Evolutionary conservation across 768 basidiomycete species (phyloP).

Genomic region (Mycena leptocephala): DNA sequence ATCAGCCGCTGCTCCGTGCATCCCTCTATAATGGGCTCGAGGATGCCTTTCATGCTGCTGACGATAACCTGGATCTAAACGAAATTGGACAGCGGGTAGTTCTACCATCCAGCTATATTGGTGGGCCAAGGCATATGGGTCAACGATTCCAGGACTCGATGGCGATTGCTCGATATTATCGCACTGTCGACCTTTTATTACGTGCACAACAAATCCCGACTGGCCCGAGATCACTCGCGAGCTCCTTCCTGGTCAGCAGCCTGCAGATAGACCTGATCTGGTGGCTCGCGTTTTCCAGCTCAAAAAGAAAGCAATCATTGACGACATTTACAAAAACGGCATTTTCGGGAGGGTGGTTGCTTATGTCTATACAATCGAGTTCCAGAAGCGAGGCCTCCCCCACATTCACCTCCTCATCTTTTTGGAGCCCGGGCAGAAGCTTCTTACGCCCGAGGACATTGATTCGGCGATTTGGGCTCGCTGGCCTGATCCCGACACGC

Average conservation of each 20-base stretch:
- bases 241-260: conserved; percentile 24
- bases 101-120: neutral
- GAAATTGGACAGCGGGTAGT: neutral
- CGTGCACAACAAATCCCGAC: conserved; percentile 48
- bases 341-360: conserved; percentile 4
- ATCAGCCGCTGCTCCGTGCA: neutral
- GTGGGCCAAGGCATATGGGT: neutral
- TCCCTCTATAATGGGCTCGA: neutral
- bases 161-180: neutral
- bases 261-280: conserved; percentile 41
- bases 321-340: conserved; percentile 18
- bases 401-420: conserved; percentile 62
- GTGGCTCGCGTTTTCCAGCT: conserved; percentile 42
- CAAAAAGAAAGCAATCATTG: conserved; percentile 15
- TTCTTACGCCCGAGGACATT: conserved; percentile 42
- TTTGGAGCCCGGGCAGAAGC: conserved; percentile 36
- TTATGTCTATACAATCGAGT: conserved; percentile 60
- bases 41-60: neutral
- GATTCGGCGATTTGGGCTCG: conserved; percentile 56
- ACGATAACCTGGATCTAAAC: neutral
- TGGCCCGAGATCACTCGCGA: conserved; percentile 46
- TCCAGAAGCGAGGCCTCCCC: conserved; percentile 62
- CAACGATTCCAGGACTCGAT: neutral
- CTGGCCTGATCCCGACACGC: conserved; percentile 50
- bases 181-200: neutral